Base-by-base conservation (phyloP, 2,329 filamentous ascomycete genomes). In the Ceratocystiopsis minuta region DNA sequence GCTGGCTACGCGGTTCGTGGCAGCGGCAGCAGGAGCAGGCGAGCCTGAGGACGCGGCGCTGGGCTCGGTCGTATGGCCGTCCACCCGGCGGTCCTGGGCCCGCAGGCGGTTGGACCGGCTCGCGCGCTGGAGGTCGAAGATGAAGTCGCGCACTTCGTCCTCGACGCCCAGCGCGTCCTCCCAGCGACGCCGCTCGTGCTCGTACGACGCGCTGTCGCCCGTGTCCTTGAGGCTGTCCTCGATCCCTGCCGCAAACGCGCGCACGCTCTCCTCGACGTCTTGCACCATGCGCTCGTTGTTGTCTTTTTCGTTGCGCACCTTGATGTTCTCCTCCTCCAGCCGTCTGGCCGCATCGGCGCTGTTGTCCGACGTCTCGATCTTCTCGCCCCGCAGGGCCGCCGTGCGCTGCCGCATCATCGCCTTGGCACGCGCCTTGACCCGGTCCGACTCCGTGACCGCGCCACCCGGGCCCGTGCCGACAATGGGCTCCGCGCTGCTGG, bases 401-500 rank as follows among this genome's bases (percentile, higher is more conserved):
- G 90, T 87, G 45, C 90, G 80, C 54, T 94, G 87, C 62, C 96
- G 88, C 90, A 98, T 98, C 77, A 95, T 93, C 34, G 88, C 88
- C 62, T 87, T 93, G 31, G 90, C 88, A 51, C 87, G 77, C 33
- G 90, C 90, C 65, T 95, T 96, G 50, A 96, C 73, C 42, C 88
- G 77, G 60, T 98, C 90, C 4, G 85, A 81, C 60, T 98, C 90
- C 0, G 90, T 98, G 36, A 98, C 75, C 37, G 75, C 64, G 41
- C 90, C 90, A 36, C 88, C 88, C 44, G 87, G 88, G 11, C 90
- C 90, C 46, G 88, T 96, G 37, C 90, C 90, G 45, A 96, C 75
- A 48, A 98, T 85, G 28, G 78, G 70, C 16, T 80, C 68, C 11
- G 84, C 79, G 54, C 80, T 84, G 49, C 77, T 72, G 3, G 90